Percentiles rank a stretch among this genome's conserved stretches.
These are phyloP conservation scores for Metarhizium rileyi DNA, from an alignment of 2,329 filamentous ascomycete genomes.

Conservation along the genomic window DNA sequence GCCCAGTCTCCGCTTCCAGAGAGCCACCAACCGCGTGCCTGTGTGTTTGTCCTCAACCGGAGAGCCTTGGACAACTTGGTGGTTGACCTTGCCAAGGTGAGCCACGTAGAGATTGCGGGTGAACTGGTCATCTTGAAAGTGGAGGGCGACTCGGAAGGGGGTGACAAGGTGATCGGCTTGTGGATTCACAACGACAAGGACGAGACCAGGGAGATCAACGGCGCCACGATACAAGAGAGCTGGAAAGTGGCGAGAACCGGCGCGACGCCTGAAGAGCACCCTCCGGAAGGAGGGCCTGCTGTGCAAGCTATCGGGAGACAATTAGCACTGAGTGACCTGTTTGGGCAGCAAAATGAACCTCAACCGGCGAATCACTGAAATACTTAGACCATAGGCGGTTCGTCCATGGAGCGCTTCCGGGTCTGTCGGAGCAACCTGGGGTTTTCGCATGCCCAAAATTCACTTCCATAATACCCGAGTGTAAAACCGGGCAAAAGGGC, in stretches of 20 bases:
- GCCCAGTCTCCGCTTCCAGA: constrained; percentile 40
- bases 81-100: constrained; percentile 50
- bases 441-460: no score
- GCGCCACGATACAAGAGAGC: constrained; percentile 31
- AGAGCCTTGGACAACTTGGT: constrained; percentile 62
- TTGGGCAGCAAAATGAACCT: constrained; percentile 22
- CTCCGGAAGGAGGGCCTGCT: constrained; percentile 25
- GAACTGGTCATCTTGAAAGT: constrained; percentile 43
- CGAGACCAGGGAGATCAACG: constrained; percentile 32
- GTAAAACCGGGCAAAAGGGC: background rate
- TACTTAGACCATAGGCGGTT: no score
- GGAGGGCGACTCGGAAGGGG: constrained; percentile 23
- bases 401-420: no score
- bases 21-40: constrained; percentile 30
- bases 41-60: constrained; percentile 66
- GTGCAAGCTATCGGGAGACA: constrained; percentile 34
- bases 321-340: constrained; percentile 36
- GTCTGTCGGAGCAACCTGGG: no score
- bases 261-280: constrained; percentile 18
- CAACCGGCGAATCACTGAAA: background rate
- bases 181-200: constrained; percentile 45
- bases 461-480: no score
- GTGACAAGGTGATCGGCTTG: constrained; percentile 38
- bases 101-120: constrained; percentile 52
- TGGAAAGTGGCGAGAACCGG: constrained; percentile 29